Conservation (phyloP, 1,284 basidiomycete genomes). For the Neonothopanus nambi region DNA sequence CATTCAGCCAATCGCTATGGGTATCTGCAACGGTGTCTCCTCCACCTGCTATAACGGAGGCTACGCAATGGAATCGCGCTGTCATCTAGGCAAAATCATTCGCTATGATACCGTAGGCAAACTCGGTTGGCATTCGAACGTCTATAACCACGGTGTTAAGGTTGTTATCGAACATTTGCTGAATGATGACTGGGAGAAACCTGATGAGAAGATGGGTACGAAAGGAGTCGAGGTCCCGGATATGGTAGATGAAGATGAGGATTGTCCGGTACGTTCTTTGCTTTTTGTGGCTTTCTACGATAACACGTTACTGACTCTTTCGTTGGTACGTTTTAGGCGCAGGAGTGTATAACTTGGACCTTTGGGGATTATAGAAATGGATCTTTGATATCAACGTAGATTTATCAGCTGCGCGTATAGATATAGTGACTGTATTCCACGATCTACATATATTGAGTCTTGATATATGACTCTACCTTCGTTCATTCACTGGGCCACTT, state of each 20-base stretch:
- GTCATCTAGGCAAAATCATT: conserved; percentile 83
- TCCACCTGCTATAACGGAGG: conserved; percentile 61
- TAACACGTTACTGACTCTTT: not conserved
- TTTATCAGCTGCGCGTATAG: no score
- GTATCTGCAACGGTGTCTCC: conserved; percentile 58
- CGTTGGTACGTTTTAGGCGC: not conserved
- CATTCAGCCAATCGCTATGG: conserved; percentile 59
- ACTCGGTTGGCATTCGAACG: conserved; percentile 76
- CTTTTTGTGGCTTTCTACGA: not conserved
- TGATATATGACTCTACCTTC: no score
- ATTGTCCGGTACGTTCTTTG: conserved; percentile 30
- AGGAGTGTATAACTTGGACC: conserved; percentile 14
- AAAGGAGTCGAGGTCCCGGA: conserved; percentile 34
- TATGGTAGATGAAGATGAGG: conserved; percentile 36
- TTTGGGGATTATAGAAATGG: conserved; percentile 8
- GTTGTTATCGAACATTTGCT: conserved; percentile 68
- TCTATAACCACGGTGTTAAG: conserved; percentile 69
- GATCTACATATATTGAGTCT: no score
- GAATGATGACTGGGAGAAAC: conserved; percentile 57
- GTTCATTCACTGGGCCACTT: no score
- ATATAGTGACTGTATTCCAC: no score
- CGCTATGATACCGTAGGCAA: conserved; percentile 87
- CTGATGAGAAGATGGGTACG: conserved; percentile 31
- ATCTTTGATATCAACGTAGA: not conserved
- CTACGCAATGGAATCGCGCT: conserved; percentile 67